Evolutionary conservation across 352 stramenopile species (phyloP).

Genomic region (Phytophthora cryptogea): DNA sequence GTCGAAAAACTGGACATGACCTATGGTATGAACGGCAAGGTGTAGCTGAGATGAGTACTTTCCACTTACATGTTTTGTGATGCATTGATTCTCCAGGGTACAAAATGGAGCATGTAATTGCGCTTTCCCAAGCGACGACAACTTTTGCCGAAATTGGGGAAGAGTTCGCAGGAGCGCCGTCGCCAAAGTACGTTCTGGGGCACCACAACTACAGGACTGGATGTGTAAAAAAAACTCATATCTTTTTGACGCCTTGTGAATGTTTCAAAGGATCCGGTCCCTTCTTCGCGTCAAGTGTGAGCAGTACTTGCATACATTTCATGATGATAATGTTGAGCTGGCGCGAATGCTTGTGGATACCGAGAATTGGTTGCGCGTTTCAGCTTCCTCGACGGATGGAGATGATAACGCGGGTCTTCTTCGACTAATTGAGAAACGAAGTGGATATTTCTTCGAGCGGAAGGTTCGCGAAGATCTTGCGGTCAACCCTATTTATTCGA

Average conservation of each 20-base stretch:
- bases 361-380: slow-evolving; percentile 83
- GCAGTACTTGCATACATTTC: slow-evolving; percentile 78
- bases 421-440: slow-evolving; percentile 77
- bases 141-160: slow-evolving; percentile 84
- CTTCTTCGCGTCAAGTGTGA: slow-evolving; percentile 80
- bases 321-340: slow-evolving; percentile 85
- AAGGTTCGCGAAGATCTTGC: slow-evolving; percentile 49
- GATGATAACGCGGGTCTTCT: slow-evolving; percentile 54
- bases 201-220: slow-evolving; percentile 6
- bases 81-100: slow-evolving; percentile 46
- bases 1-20: slow-evolving; percentile 74
- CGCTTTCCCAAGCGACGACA: slow-evolving; percentile 72
- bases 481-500: slow-evolving; percentile 66
- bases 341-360: slow-evolving; percentile 85
- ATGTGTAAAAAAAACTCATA: not conserved
- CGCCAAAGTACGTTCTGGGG: slow-evolving; percentile 53
- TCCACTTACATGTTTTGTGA: slow-evolving; percentile 12
- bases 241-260: not conserved
- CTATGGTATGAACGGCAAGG: slow-evolving; percentile 46
- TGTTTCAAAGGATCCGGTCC: slow-evolving; percentile 51
- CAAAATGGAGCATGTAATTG: slow-evolving; percentile 90
- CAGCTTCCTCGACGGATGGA: slow-evolving; percentile 49
- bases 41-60: not conserved
- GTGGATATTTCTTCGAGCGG: slow-evolving; percentile 66
- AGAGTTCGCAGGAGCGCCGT: slow-evolving; percentile 79